These are phyloP conservation scores for Dictyostelium citrinum DNA, from an alignment of 78 protist genomes.

Conservation along the genomic window DNA sequence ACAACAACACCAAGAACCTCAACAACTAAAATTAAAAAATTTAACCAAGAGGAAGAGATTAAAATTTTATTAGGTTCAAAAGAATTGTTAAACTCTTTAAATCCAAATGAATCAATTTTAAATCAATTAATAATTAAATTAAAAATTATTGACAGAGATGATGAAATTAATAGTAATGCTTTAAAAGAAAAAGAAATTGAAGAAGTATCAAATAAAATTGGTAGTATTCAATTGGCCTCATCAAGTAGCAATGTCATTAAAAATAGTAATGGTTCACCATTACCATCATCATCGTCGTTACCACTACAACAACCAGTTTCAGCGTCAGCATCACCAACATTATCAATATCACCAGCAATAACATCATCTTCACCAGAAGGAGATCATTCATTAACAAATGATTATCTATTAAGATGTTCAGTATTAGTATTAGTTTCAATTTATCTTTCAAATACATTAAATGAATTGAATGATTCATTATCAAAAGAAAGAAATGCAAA, in stretches of 20 bases:
- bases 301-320: background rate
- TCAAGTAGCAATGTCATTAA: background rate
- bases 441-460: slow-evolving; percentile 1
- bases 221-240: background rate
- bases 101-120: background rate
- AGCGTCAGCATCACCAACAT: background rate
- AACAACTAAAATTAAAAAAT: background rate
- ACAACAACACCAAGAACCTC: background rate
- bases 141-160: background rate
- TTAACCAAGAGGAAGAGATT: background rate
- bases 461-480: slow-evolving; percentile 13
- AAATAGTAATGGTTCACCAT: background rate
- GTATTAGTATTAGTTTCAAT: slow-evolving; percentile 14
- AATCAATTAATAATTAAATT: background rate
- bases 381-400: background rate
- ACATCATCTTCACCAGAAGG: background rate
- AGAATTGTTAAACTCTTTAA: background rate
- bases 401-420: background rate
- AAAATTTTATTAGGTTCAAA: background rate
- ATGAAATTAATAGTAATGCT: background rate
- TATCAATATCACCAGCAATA: background rate
- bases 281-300: background rate
- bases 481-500: background rate
- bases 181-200: background rate
- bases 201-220: background rate